Conservation (phyloP, 2,329 filamentous ascomycete species). For the Kalaharituber pfeilii region DNA sequence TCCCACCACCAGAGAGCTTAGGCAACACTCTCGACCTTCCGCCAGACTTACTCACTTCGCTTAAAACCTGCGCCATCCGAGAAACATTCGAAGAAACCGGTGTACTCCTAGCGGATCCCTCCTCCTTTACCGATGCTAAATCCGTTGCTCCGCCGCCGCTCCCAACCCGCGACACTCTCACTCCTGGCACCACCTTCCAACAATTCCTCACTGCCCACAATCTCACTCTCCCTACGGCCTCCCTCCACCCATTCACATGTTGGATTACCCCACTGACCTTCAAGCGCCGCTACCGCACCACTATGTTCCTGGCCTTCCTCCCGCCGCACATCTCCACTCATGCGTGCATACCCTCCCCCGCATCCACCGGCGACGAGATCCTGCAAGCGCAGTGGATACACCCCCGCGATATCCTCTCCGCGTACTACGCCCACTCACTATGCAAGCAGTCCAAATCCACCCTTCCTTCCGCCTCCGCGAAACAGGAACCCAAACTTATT, state of each 20-base stretch:
- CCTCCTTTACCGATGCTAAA: slow-evolving; percentile 9
- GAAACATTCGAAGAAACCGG: slow-evolving; percentile 95
- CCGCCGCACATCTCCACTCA: slow-evolving; percentile 31
- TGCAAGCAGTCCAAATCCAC: background rate
- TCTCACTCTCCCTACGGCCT: slow-evolving; percentile 13
- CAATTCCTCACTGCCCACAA: slow-evolving; percentile 39
- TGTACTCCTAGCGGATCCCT: slow-evolving; percentile 49
- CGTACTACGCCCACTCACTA: background rate
- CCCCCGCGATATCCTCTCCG: background rate
- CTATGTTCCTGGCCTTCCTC: slow-evolving; percentile 92
- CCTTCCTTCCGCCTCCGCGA: slow-evolving; percentile 34
- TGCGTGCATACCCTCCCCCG: slow-evolving; percentile 30
- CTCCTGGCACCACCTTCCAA: slow-evolving; percentile 44
- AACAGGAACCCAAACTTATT: slow-evolving; percentile 48
- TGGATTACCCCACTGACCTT: slow-evolving; percentile 71
- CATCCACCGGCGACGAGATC: slow-evolving; percentile 20
- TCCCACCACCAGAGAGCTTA: slow-evolving; percentile 29
- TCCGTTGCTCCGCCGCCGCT: slow-evolving; percentile 21
- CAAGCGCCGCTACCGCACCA: slow-evolving; percentile 69
- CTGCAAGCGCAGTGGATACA: slow-evolving; percentile 34
- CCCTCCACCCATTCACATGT: slow-evolving; percentile 36
- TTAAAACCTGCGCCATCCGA: slow-evolving; percentile 52
- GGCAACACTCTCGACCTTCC: background rate
- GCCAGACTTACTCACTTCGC: slow-evolving; percentile 2
- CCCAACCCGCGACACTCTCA: slow-evolving; percentile 44